Conservation (phyloP, 768 basidiomycete species). For the Lactarius deliciosus region DNA sequence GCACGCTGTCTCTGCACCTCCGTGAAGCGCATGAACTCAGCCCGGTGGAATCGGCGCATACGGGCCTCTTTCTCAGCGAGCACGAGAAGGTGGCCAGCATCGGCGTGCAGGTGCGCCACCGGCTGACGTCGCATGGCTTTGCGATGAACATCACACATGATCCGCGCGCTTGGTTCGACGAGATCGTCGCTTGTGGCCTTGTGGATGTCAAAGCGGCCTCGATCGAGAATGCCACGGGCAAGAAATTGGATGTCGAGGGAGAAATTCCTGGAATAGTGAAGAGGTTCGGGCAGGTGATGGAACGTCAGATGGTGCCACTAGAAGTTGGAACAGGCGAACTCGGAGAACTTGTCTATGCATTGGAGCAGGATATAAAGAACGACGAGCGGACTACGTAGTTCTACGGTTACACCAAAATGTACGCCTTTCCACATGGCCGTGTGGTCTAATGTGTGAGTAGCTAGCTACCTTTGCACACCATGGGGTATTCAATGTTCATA, state of each 20-base stretch:
- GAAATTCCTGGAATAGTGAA: slow-evolving; percentile 51
- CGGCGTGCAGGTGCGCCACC: slow-evolving; percentile 93
- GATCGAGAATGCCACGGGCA: slow-evolving; percentile 49
- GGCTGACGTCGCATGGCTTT: slow-evolving; percentile 94
- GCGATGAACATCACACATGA: slow-evolving; percentile 85
- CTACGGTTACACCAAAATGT: neutral
- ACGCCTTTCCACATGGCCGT: too few relatives aligned
- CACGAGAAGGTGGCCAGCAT: slow-evolving; percentile 90
- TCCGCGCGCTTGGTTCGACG: slow-evolving; percentile 81
- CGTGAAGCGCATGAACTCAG: slow-evolving; percentile 56
- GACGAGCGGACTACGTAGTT: slow-evolving; percentile 24
- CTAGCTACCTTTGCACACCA: neutral
- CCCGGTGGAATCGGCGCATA: slow-evolving; percentile 68
- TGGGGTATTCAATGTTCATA: slow-evolving; percentile 13
- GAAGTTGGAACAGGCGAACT: slow-evolving; percentile 31
- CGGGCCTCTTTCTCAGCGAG: slow-evolving; percentile 85
- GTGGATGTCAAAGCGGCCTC: slow-evolving; percentile 77
- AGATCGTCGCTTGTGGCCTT: slow-evolving; percentile 89
- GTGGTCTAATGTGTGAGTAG: neutral
- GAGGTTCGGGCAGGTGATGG: slow-evolving; percentile 35
- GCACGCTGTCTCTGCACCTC: slow-evolving; percentile 63
- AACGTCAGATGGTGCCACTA: slow-evolving; percentile 35
- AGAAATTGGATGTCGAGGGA: slow-evolving; percentile 43
- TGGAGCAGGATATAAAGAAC: slow-evolving; percentile 31
- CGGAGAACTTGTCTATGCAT: slow-evolving; percentile 30